Percentiles rank a stretch among this genome's conserved stretches.
Conservation (phyloP, 352 stramenopile species). For the Hyaloperonospora brassicae region DNA sequence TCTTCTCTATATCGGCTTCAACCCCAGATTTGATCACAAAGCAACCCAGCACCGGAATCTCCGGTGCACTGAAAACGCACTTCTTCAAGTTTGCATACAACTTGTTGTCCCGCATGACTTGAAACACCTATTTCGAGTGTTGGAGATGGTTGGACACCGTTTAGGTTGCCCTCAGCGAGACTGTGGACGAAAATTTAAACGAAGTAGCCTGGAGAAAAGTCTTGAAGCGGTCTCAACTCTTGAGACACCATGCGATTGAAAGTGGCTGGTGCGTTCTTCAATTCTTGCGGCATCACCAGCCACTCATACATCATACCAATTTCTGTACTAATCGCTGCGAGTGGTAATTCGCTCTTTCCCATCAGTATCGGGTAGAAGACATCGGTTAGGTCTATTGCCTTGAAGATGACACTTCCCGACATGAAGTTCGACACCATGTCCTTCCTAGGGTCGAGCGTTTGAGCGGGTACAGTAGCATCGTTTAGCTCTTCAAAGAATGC, state of each 20-base stretch:
- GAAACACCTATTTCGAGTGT: conserved; percentile 10
- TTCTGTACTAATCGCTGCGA: no score
- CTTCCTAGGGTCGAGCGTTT: background rate
- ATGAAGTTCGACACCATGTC: background rate
- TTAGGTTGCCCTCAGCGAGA: background rate
- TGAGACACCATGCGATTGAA: background rate
- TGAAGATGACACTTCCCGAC: background rate
- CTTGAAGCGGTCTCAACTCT: background rate
- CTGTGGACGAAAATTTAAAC: background rate
- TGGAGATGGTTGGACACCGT: background rate
- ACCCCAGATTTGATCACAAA: conserved; percentile 8
- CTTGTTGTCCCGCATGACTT: conserved; percentile 19
- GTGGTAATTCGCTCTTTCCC: no score
- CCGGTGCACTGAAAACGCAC: conserved; percentile 16
- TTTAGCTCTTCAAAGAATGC: background rate
- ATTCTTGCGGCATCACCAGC: background rate
- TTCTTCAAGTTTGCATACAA: conserved; percentile 21
- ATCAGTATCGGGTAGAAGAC: background rate
- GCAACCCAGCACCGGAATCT: conserved; percentile 22
- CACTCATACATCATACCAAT: no score
- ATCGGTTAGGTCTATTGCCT: background rate
- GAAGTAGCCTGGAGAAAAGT: background rate
- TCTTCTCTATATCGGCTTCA: conserved; percentile 12
- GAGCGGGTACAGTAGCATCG: background rate
- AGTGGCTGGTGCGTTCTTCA: background rate